Conservation (phyloP, 768 basidiomycete species). For the Boletellus ananas region DNA sequence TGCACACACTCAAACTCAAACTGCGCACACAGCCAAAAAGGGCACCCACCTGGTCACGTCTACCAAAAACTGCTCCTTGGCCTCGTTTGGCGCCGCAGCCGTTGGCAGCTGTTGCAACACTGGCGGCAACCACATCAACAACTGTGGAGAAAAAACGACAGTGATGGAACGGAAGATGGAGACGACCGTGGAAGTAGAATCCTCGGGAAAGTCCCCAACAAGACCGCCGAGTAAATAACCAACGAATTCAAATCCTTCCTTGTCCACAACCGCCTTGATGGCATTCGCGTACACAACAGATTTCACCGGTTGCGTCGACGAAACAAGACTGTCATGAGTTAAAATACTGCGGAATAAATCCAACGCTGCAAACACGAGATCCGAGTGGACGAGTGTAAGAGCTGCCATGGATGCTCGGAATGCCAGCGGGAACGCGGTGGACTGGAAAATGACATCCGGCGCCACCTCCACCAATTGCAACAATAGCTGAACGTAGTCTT, state of each 20-base stretch:
- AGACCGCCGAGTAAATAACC: slow-evolving; percentile 72
- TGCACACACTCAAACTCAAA: slow-evolving; percentile 27
- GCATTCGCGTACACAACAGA: slow-evolving; percentile 57
- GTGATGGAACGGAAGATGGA: slow-evolving; percentile 73
- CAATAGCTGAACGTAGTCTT: slow-evolving; percentile 87
- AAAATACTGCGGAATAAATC: slow-evolving; percentile 76
- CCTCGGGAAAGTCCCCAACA: slow-evolving; percentile 86
- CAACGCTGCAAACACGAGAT: slow-evolving; percentile 77
- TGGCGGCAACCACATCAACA: slow-evolving; percentile 68
- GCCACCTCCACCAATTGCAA: slow-evolving; percentile 60
- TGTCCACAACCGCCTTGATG: slow-evolving; percentile 58
- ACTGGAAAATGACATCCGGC: slow-evolving; percentile 77
- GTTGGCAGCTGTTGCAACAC: slow-evolving; percentile 69
- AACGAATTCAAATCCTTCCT: slow-evolving; percentile 70
- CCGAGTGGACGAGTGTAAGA: slow-evolving; percentile 77
- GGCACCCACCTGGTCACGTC: slow-evolving; percentile 70
- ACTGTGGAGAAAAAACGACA: slow-evolving; percentile 60
- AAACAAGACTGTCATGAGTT: slow-evolving; percentile 64
- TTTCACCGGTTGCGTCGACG: slow-evolving; percentile 51
- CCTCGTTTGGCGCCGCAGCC: slow-evolving; percentile 53
- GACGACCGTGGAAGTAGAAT: slow-evolving; percentile 67
- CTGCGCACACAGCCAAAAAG: background rate
- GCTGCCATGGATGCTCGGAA: slow-evolving; percentile 75
- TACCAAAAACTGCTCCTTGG: slow-evolving; percentile 67
- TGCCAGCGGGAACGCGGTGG: slow-evolving; percentile 70